Percentiles rank a stretch among this genome's conserved stretches.
Evolutionary conservation across 768 basidiomycete genomes (phyloP).

Genomic region (Hypholoma fasciculare): DNA sequence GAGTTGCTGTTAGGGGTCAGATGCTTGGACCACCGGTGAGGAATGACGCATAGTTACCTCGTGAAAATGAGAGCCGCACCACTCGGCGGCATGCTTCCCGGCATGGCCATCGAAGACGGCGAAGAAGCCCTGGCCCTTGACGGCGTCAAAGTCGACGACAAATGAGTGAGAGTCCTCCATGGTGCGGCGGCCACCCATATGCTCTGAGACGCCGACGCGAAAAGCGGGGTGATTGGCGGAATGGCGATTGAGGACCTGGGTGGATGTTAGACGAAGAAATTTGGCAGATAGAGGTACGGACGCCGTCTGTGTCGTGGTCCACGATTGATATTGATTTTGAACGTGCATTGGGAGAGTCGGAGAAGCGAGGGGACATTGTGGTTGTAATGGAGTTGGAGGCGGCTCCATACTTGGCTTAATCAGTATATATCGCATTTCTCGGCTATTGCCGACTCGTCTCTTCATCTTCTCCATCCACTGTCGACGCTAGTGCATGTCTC

Average conservation of each 20-base stretch:
- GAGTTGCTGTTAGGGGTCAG: constrained; percentile 42
- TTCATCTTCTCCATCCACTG: constrained; percentile 23
- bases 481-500: constrained; percentile 80
- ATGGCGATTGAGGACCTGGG: constrained; percentile 74
- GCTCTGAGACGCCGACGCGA: constrained; percentile 75
- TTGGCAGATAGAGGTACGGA: constrained; percentile 34
- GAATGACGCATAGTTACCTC: constrained; percentile 48
- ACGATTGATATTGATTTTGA: constrained; percentile 82
- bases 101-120: constrained; percentile 99
- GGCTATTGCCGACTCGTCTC: constrained; percentile 22
- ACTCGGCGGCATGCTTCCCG: constrained; percentile 97
- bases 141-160: constrained; percentile 87
- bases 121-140: constrained; percentile 96
- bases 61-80: constrained; percentile 97
- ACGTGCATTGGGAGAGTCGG: constrained; percentile 73
- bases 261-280: not conserved
- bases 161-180: constrained; percentile 99
- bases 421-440: constrained; percentile 17
- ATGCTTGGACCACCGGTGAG: not conserved
- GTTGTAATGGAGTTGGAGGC: not conserved
- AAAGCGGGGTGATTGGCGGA: constrained; percentile 65
- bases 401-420: constrained; percentile 5
- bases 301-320: constrained; percentile 75
- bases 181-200: constrained; percentile 85
- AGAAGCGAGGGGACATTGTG: constrained; percentile 36